A percentile compares a stretch with the other conserved stretches of the same genome.
These are phyloP conservation scores for Fraxinus nigra DNA, from an alignment of 305 asterid species.

Conservation along the genomic window DNA sequence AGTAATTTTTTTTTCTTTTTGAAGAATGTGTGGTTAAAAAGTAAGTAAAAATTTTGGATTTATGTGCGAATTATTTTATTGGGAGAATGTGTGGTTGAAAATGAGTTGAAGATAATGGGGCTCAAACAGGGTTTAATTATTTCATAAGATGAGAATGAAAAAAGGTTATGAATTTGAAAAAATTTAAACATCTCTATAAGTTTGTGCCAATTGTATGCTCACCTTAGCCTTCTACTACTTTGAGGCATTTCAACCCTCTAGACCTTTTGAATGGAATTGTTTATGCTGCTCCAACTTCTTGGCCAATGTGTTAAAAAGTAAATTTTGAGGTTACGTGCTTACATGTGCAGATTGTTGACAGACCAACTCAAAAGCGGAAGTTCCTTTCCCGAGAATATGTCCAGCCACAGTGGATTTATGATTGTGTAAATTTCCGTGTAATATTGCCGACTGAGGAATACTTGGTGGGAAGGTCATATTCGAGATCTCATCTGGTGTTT, in stretches of 20 bases:
- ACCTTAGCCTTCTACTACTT: not conserved
- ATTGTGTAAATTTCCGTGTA: constrained; percentile 81
- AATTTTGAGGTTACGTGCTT: constrained; percentile 16
- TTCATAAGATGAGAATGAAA: not conserved
- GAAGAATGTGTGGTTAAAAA: not conserved
- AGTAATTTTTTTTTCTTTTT: no score
- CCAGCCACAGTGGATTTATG: constrained; percentile 97
- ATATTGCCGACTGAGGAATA: constrained; percentile 76
- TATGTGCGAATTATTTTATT: not conserved
- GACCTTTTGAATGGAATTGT: not conserved
- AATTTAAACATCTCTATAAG: not conserved
- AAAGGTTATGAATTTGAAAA: not conserved
- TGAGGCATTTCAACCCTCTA: not conserved
- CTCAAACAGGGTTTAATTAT: not conserved
- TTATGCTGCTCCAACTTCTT: not conserved
- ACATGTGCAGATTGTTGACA: constrained; percentile 76
- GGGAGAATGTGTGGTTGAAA: not conserved
- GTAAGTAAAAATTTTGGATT: not conserved
- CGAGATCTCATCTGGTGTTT: not conserved
- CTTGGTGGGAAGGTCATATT: constrained; percentile 68
- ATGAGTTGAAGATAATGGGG: not conserved
- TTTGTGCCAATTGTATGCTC: not conserved
- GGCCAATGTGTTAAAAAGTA: not conserved
- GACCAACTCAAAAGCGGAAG: constrained; percentile 74
- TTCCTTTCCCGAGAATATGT: constrained; percentile 84